phyloP scores from a whole-genome alignment of 768 basidiomycete genomes.

The Pulveroboletus ravenelii region DNA sequence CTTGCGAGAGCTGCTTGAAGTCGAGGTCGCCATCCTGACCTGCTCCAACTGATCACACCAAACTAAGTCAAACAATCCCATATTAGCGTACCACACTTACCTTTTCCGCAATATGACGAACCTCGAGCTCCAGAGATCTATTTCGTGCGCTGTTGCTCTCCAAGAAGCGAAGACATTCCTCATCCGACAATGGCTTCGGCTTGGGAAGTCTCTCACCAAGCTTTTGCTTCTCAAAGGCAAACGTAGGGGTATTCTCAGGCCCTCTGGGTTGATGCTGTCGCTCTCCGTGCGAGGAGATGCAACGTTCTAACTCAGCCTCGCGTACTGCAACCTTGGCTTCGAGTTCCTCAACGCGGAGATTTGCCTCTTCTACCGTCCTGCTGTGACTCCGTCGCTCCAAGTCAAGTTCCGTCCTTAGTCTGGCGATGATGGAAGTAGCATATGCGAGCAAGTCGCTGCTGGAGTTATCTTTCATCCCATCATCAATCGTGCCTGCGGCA shows the following conservation, averaged over 20 bases:
- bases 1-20: background rate
- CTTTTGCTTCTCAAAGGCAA: background rate
- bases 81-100: slow-evolving; percentile 22
- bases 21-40: slow-evolving; percentile 8
- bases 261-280: background rate
- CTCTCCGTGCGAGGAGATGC: slow-evolving; percentile 16
- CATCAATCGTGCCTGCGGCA: background rate
- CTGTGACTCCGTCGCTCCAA: slow-evolving; percentile 41
- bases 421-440: slow-evolving; percentile 41
- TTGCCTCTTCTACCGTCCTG: slow-evolving; percentile 36
- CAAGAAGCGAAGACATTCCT: slow-evolving; percentile 38
- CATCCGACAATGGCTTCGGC: slow-evolving; percentile 28
- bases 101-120: slow-evolving; percentile 34
- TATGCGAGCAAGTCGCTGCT: slow-evolving; percentile 36
- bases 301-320: slow-evolving; percentile 50
- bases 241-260: background rate
- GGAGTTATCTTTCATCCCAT: background rate
- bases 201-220: slow-evolving; percentile 2
- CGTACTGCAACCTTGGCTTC: slow-evolving; percentile 52
- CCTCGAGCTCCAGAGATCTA: slow-evolving; percentile 41
- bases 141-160: slow-evolving; percentile 39
- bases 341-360: slow-evolving; percentile 40
- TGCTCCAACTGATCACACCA: slow-evolving; percentile 19
- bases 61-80: background rate
- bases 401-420: slow-evolving; percentile 41